Conservation (phyloP, 2,329 filamentous ascomycete genomes). For the Penicillium sp. region DNA sequence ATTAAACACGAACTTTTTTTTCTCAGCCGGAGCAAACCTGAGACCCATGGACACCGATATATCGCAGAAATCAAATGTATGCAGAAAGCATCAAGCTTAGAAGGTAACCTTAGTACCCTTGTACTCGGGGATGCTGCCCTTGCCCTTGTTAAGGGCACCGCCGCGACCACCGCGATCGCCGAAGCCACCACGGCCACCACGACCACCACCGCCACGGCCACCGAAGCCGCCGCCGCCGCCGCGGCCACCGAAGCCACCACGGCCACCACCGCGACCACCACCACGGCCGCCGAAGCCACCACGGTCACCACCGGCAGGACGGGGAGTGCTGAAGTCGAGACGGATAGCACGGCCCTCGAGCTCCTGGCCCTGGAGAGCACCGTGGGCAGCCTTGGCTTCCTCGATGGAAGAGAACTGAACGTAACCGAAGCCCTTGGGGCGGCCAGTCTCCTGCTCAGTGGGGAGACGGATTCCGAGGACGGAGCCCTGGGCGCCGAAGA, state of each 20-base stretch:
- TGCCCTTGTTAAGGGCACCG: slow-evolving; percentile 50
- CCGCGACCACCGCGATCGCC: slow-evolving; percentile 44
- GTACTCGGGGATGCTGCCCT: slow-evolving; percentile 63
- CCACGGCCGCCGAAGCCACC: slow-evolving; percentile 50
- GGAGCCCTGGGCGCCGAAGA: slow-evolving; percentile 69
- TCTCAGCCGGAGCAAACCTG: slow-evolving; percentile 13
- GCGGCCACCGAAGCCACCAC: slow-evolving; percentile 54
- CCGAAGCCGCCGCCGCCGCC: slow-evolving; percentile 44
- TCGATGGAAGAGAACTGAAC: slow-evolving; percentile 79
- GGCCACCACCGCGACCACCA: slow-evolving; percentile 54
- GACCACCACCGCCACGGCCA: slow-evolving; percentile 42
- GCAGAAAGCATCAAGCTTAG: slow-evolving; percentile 34
- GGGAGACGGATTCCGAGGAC: slow-evolving; percentile 82
- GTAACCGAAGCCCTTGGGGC: slow-evolving; percentile 90
- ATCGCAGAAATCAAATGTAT: slow-evolving; percentile 14
- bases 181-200: slow-evolving; percentile 51
- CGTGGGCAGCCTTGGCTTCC: slow-evolving; percentile 74
- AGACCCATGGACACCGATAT: slow-evolving; percentile 23
- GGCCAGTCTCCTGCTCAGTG: slow-evolving; percentile 79
- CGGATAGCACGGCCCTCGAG: slow-evolving; percentile 73
- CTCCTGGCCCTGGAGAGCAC: slow-evolving; percentile 68
- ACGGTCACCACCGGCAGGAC: slow-evolving; percentile 56
- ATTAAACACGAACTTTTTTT: slow-evolving; percentile 24
- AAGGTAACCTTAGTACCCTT: slow-evolving; percentile 79
- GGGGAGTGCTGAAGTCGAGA: slow-evolving; percentile 75